Percentiles rank a stretch among this genome's conserved stretches.
These are phyloP conservation scores for Beauveria sp. DNA, from an alignment of 2,329 filamentous ascomycete species.

Conservation along the genomic window DNA sequence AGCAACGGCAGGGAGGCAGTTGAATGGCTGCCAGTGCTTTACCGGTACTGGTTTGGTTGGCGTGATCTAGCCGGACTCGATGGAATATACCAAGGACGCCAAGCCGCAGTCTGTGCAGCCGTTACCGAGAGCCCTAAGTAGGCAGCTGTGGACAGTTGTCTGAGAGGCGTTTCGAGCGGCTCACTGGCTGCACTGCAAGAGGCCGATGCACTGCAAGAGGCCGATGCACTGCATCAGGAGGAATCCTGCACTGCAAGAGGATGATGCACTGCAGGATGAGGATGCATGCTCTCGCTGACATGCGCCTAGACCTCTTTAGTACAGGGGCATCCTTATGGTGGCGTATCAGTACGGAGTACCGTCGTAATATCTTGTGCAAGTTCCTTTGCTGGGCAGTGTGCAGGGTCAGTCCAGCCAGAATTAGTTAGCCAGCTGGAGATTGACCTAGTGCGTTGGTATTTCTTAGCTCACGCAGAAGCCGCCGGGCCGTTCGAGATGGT, in stretches of 20 bases:
- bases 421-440: too few relatives aligned
- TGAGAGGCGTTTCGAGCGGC: not conserved
- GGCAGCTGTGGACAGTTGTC: not conserved
- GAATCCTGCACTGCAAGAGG: too few relatives aligned
- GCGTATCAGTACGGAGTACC: too few relatives aligned
- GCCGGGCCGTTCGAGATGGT: not conserved
- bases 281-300: not conserved
- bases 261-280: too few relatives aligned
- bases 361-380: too few relatives aligned
- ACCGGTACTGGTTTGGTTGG: not conserved
- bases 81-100: not conserved
- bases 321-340: not conserved
- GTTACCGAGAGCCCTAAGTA: not conserved
- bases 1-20: not conserved
- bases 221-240: too few relatives aligned
- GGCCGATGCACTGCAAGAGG: too few relatives aligned
- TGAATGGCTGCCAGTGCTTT: too few relatives aligned
- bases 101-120: not conserved
- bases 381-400: too few relatives aligned
- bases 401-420: too few relatives aligned
- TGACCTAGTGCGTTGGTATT: not conserved
- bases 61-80: not conserved
- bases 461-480: not conserved
- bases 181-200: not conserved
- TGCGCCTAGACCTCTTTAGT: not conserved